Evolutionary conservation across 108 stramenopile species (phyloP).

Genomic region (Nitzschia inconspicua): DNA sequence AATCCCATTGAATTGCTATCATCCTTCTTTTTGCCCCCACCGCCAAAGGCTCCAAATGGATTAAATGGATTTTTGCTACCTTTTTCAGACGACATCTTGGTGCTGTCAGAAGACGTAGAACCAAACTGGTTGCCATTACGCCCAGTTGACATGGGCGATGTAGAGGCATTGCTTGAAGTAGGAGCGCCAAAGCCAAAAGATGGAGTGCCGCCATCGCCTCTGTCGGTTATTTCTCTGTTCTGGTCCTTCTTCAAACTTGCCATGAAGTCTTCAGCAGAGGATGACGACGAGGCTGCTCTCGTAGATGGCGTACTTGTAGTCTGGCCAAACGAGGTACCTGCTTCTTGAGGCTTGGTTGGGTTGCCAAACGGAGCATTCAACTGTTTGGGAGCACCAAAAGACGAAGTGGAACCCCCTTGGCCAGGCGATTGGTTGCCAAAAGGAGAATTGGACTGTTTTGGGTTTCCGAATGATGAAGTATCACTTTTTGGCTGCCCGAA

Average conservation of each 20-base stretch:
- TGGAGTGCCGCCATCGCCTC: neutral
- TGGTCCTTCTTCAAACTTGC: too few relatives aligned
- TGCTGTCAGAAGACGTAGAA: too few relatives aligned
- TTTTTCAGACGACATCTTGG: too few relatives aligned
- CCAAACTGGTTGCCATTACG: too few relatives aligned
- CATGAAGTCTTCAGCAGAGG: too few relatives aligned
- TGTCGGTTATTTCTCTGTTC: too few relatives aligned
- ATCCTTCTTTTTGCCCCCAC: too few relatives aligned
- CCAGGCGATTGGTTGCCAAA: neutral
- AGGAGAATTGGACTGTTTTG: neutral
- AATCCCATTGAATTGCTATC: neutral
- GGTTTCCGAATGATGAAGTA: slow-evolving; percentile 9
- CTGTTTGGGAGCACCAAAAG: too few relatives aligned
- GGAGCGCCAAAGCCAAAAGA: slow-evolving; percentile 5
- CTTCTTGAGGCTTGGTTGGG: neutral
- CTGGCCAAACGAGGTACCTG: neutral
- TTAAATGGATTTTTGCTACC: neutral
- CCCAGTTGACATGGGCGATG: too few relatives aligned
- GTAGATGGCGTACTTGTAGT: neutral
- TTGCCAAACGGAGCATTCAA: neutral
- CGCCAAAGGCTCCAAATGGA: neutral
- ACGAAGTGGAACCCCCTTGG: neutral
- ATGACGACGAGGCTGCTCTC: neutral
- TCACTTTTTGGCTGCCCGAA: too few relatives aligned
- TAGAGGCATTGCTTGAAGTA: neutral